Base-by-base conservation (phyloP, 768 basidiomycete genomes). In the Phlebiopsis gigantea region DNA sequence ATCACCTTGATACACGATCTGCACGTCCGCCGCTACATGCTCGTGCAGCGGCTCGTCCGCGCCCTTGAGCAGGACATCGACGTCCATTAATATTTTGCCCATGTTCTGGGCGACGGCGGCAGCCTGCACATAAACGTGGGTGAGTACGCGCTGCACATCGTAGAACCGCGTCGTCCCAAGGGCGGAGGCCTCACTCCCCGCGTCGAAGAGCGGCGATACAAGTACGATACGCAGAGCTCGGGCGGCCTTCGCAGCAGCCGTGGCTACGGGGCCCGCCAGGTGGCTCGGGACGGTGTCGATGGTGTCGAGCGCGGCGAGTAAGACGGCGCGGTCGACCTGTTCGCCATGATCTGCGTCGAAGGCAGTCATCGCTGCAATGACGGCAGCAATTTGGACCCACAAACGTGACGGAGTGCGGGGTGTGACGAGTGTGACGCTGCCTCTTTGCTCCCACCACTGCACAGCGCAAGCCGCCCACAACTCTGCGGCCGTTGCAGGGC, bases 51-150 rank as follows among this genome's bases (percentile, higher is more conserved):
- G 70, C 56, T 75, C 73, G 43, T 81, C 75, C 52, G 77, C 68
- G n/a, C 78, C 83, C 49, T 80, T 76, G 57, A 96, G 78, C 46
- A 91, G 71, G 14, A 96, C 88, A 63, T 90, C 86, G 47, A 96
- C 75, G 53, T 87, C 77, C 77, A 94, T 80, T 56, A 91, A 76
- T 42, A 93, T 72, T 60, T 83, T 87, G 66, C 81, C 82, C 63
- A 77, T 68, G 34, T 80, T 77, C 65, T 87, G 84, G 14, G 89
- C 87, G 42, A 83, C 79, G 63, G 80, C 84, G 14, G 87, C 87
- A n/a, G 90, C 88, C 62, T 88, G 86, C 2, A 91, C 88, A 69
- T 98, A 97, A 39, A 90, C 81, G 65, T 82, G 87, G 0, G 90
- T 90, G 59, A 98, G 77, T 46, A 95, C 78, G 9, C 79, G 72